These are phyloP conservation scores for Ceratobasidium sp. DNA, from an alignment of 1,284 basidiomycete species.

Conservation along the genomic window DNA sequence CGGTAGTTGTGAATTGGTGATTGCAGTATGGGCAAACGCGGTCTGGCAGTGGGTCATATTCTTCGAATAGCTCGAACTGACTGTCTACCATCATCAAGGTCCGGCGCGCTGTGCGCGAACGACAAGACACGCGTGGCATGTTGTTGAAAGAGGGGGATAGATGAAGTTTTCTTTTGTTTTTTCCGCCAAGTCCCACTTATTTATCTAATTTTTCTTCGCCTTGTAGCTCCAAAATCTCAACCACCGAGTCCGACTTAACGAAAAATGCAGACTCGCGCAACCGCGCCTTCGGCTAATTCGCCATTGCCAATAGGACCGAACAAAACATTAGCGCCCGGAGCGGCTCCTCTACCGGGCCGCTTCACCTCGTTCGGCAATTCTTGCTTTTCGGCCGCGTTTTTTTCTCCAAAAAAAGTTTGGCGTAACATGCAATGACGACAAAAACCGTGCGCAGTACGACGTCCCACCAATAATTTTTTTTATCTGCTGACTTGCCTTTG, in stretches of 20 bases:
- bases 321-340: too few species aligned
- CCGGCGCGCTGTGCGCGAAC: constrained; percentile 1
- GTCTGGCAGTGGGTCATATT: neutral
- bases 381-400: too few species aligned
- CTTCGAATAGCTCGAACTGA: neutral
- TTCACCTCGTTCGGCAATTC: too few species aligned
- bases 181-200: neutral
- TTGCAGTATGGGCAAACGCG: neutral
- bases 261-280: neutral
- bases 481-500: neutral
- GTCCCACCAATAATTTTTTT: too few species aligned
- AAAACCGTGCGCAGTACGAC: too few species aligned
- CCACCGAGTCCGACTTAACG: neutral
- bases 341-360: too few species aligned
- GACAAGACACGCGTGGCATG: neutral
- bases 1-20: neutral
- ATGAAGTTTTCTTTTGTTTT: neutral
- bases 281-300: neutral
- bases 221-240: neutral
- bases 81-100: constrained; percentile 11
- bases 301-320: too few species aligned
- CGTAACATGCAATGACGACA: too few species aligned
- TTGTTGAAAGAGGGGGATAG: neutral
- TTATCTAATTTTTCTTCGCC: neutral
- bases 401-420: too few species aligned